Percentiles rank a stretch among this genome's conserved stretches.
These are phyloP conservation scores for Brettanomyces anomalus DNA, from an alignment of 805 yeast genomes.

Conservation along the genomic window DNA sequence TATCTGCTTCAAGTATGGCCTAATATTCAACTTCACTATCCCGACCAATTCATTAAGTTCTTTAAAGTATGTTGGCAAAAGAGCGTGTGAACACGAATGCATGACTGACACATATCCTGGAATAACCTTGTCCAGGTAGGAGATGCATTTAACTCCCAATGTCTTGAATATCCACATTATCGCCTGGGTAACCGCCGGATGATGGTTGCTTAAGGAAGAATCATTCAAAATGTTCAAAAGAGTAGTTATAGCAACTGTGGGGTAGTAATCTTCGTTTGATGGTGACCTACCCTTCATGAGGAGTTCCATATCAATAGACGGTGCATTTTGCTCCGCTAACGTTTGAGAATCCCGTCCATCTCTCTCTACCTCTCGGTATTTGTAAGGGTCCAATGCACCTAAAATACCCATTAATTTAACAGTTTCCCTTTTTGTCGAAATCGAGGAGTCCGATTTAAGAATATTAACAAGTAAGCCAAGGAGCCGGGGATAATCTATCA, in stretches of 20 bases:
- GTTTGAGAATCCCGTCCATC: constrained; percentile 25
- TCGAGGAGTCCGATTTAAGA: constrained; percentile 69
- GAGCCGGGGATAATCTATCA: constrained; percentile 83
- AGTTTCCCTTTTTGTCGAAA: constrained; percentile 73
- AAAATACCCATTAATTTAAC: constrained; percentile 84
- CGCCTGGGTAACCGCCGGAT: constrained; percentile 89
- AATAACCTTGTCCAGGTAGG: constrained; percentile 79
- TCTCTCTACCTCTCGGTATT: constrained; percentile 84
- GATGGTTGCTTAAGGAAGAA: constrained; percentile 76
- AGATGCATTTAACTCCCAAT: constrained; percentile 79
- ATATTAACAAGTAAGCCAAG: constrained; percentile 75
- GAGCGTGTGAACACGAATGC: constrained; percentile 68
- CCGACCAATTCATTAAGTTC: constrained; percentile 72
- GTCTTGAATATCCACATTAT: constrained; percentile 86
- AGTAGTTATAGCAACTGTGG: constrained; percentile 87
- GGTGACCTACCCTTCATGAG: constrained; percentile 94
- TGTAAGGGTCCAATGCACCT: constrained; percentile 96
- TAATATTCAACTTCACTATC: constrained; percentile 82
- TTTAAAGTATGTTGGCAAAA: constrained; percentile 82
- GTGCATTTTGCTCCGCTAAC: constrained; percentile 70
- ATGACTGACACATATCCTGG: constrained; percentile 84
- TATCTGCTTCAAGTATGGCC: constrained; percentile 72
- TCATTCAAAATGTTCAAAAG: constrained; percentile 79
- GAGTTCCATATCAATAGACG: constrained; percentile 82
- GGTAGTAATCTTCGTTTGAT: constrained; percentile 84